Base-by-base conservation (phyloP, 1,284 basidiomycete genomes). In the Cutaneotrichosporon spelunceum region DNA sequence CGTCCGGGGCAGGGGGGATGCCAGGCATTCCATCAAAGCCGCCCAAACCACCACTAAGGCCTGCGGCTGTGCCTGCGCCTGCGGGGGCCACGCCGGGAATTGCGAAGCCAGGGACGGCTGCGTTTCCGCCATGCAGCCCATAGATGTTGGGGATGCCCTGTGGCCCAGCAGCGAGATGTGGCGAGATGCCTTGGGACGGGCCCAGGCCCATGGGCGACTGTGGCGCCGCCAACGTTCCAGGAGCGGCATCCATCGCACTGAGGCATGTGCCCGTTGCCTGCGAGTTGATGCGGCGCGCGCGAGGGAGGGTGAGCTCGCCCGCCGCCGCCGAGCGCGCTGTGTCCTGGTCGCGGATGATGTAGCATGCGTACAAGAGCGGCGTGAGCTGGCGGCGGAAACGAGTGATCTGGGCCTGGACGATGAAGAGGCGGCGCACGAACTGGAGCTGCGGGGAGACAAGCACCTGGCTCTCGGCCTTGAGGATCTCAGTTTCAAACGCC, bases 331-430 rank as follows among this genome's bases (percentile, higher is more conserved):
- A 69, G 24, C 78, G 68, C 50, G 74, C 69, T 2, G 65, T 60
- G 57, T 79, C 78, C 62, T 78, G 76, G 59, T 79, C 77, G 19
- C 77, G 72, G 10, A 79, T 67, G 36, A 74, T 75, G 61, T 75
- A 78, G 57, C 72, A 70, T 9, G 77, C 66, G 47, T 76, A 74
- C 30, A 77, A 68, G 2, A 79, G 69, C 1, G 77, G 73, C 1
- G 70, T 71, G 53, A 79, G 70, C 4, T 73, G 71, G 29, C 78
- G 68, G 39, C 75, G 69, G 19, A 79, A 70, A 6, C 78, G 73
- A 53, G 77, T 75, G 10, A 79, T 70, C 66, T 79, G 78, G 39
- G 77, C 78, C 10, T 76, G 75, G 30, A 79, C 69, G 60, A 79
- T 70, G 64, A 78, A 76, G 5, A 79, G 68, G 57, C 76, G 73